Evolutionary conservation across 208 protist species (phyloP).

Genomic region (Trypanosoma caninum): DNA sequence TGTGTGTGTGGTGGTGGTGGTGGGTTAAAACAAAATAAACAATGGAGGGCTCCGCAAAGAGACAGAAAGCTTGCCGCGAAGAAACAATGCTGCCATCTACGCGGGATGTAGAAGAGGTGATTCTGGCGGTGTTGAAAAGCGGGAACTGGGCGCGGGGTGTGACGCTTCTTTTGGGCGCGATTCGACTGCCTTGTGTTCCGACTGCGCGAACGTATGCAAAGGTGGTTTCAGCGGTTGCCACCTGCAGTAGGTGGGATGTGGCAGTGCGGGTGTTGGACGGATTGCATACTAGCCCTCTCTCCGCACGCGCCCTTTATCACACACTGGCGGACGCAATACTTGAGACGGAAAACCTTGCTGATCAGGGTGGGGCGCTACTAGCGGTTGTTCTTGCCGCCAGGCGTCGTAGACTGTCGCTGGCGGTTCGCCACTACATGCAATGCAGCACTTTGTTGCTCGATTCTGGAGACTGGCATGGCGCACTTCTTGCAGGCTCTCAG

Average conservation of each 20-base stretch:
- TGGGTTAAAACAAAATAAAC: too few relatives aligned
- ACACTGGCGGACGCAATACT: slow-evolving; percentile 48
- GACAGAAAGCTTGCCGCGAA: neutral
- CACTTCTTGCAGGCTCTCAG: slow-evolving; percentile 9
- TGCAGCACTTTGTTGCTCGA: slow-evolving; percentile 23
- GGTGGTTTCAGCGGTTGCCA: slow-evolving; percentile 38
- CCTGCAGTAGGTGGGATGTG: slow-evolving; percentile 36
- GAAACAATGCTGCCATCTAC: slow-evolving; percentile 38
- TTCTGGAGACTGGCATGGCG: slow-evolving; percentile 14
- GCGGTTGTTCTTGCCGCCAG: slow-evolving; percentile 21
- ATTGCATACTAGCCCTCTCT: slow-evolving; percentile 54
- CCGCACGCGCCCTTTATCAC: slow-evolving; percentile 50
- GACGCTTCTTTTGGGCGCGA: slow-evolving; percentile 46
- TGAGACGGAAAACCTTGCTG: slow-evolving; percentile 3
- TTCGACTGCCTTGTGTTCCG: slow-evolving; percentile 52
- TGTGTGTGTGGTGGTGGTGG: too few relatives aligned
- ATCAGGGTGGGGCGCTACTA: slow-evolving; percentile 17
- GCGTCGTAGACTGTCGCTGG: slow-evolving; percentile 19
- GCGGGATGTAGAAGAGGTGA: slow-evolving; percentile 60
- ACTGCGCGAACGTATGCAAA: slow-evolving; percentile 60
- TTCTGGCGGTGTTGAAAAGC: slow-evolving; percentile 33
- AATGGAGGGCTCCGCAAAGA: too few relatives aligned
- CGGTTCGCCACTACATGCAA: slow-evolving; percentile 18
- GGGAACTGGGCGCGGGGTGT: slow-evolving; percentile 48
- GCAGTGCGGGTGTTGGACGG: slow-evolving; percentile 40